phyloP scores from a whole-genome alignment of 2,329 filamentous ascomycete genomes.

The Paracamarosporium sp. region DNA sequence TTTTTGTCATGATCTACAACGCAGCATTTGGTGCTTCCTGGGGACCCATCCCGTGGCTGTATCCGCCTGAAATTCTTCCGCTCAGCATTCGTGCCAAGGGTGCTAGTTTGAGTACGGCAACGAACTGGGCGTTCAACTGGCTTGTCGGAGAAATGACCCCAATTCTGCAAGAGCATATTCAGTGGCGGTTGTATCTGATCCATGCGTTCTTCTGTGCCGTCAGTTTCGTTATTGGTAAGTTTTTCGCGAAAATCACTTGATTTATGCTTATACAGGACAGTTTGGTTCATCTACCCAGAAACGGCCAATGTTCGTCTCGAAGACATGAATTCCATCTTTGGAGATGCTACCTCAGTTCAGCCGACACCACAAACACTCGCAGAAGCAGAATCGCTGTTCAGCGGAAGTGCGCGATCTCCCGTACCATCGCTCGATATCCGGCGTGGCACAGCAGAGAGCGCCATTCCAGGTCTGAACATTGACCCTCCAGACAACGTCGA shows the following conservation, averaged over 20 bases:
- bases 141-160: slow-evolving; percentile 95
- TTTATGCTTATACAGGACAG: slow-evolving; percentile 56
- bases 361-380: slow-evolving; percentile 78
- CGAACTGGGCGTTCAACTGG: slow-evolving; percentile 99
- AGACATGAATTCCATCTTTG: slow-evolving; percentile 95
- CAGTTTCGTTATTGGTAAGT: slow-evolving; percentile 94
- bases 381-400: slow-evolving; percentile 83
- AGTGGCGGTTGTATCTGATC: slow-evolving; percentile 91
- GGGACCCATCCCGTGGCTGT: slow-evolving; percentile 98
- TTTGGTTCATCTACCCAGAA: slow-evolving; percentile 97
- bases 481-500: slow-evolving; percentile 73
- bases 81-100: slow-evolving; percentile 97
- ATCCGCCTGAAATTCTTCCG: slow-evolving; percentile 97
- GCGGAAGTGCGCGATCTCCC: slow-evolving; percentile 72
- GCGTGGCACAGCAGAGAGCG: slow-evolving; percentile 63
- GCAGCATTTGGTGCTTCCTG: slow-evolving; percentile 96
- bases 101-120: slow-evolving; percentile 91
- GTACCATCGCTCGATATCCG: slow-evolving; percentile 78
- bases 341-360: slow-evolving; percentile 85
- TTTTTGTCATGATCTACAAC: slow-evolving; percentile 98
- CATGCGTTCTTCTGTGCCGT: slow-evolving; percentile 96
- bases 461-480: slow-evolving; percentile 82
- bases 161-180: slow-evolving; percentile 87
- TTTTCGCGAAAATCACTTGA: background rate
- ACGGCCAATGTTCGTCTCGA: slow-evolving; percentile 94